Evolutionary conservation across 331 rosid genomes (phyloP).

Genomic region (Quercus phellos): DNA sequence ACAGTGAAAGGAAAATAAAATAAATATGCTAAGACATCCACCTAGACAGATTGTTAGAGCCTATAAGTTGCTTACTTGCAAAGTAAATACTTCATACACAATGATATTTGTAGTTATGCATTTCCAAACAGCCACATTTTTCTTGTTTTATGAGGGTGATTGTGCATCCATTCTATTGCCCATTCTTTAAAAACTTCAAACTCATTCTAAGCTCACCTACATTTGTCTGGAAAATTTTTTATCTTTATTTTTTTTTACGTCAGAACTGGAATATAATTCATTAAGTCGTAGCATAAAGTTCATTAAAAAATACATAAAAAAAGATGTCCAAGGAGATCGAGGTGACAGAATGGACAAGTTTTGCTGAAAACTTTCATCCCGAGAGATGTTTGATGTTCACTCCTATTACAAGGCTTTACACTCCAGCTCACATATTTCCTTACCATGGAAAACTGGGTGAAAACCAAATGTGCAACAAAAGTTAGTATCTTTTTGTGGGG

Average conservation of each 20-base stretch:
- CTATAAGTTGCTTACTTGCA: neutral
- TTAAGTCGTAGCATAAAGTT: neutral
- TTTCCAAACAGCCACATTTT: neutral
- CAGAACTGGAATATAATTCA: neutral
- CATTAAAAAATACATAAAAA: neutral
- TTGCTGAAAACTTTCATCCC: too few species aligned
- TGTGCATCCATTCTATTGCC: neutral
- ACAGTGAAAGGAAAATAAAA: neutral
- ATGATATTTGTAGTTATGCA: neutral
- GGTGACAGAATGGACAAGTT: too few species aligned
- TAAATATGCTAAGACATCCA: neutral
- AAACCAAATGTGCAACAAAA: too few species aligned
- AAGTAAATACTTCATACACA: neutral
- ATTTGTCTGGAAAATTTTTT: neutral
- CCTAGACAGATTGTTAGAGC: neutral
- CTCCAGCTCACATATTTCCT: too few species aligned
- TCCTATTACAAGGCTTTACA: too few species aligned
- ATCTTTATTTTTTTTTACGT: neutral
- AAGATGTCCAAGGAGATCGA: too few species aligned
- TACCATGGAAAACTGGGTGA: too few species aligned
- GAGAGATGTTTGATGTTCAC: too few species aligned
- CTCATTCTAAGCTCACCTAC: neutral
- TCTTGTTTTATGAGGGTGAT: neutral
- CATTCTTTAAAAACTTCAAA: neutral
- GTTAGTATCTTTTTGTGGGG: too few species aligned